Percentiles rank a stretch among this genome's conserved stretches.
phyloP scores from a whole-genome alignment of 345 rosid genomes.

The Eutrema yunnanense region DNA sequence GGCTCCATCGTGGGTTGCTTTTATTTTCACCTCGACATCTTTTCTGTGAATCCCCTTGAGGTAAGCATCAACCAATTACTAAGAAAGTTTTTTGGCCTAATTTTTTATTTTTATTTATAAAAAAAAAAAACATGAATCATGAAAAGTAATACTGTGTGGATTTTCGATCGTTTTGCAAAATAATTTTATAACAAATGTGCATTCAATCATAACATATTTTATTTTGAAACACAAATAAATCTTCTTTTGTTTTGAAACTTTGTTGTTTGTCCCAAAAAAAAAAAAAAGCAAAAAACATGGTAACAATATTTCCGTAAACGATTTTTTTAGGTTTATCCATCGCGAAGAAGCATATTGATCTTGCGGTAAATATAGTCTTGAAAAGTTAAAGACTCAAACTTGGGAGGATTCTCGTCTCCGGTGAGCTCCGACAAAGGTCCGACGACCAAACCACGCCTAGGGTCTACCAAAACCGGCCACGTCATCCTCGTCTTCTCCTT shows the following conservation, averaged over 20 bases:
- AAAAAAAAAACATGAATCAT: no score
- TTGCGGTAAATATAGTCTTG: neutral
- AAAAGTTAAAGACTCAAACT: neutral
- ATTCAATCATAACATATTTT: neutral
- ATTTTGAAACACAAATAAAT: neutral
- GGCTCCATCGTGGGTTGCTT: no score
- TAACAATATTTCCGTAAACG: neutral
- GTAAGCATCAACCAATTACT: no score
- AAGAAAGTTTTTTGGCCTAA: no score
- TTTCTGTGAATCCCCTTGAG: no score
- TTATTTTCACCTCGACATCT: no score
- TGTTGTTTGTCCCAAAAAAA: no score
- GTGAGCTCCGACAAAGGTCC: neutral
- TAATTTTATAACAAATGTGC: neutral
- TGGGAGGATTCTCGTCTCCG: constrained; percentile 1
- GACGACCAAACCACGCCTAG: neutral
- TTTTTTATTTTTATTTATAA: no score
- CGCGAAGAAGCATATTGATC: neutral
- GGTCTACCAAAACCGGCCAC: neutral
- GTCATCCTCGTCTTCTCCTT: neutral
- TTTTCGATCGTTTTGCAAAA: neutral
- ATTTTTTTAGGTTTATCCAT: neutral
- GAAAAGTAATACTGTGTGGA: no score
- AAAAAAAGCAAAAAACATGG: neutral
- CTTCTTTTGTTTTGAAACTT: no score